These are phyloP conservation scores for Fusarium zealandicum DNA, from an alignment of 2,329 filamentous ascomycete species.

Conservation along the genomic window DNA sequence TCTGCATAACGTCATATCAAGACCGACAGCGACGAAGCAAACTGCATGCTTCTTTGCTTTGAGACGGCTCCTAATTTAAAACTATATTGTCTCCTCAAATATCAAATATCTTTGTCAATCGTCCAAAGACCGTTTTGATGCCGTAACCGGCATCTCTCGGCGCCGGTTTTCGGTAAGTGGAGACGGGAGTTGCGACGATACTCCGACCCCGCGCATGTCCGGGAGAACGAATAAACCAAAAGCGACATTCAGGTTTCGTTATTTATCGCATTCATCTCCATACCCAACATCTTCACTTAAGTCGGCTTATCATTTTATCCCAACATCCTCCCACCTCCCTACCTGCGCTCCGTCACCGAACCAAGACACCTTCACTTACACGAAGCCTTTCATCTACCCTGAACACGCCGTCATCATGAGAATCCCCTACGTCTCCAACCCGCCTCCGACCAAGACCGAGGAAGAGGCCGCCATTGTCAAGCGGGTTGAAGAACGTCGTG, in stretches of 20 bases:
- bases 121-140: background rate
- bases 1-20: too few relatives aligned
- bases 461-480: constrained; percentile 65
- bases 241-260: constrained; percentile 10
- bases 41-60: too few relatives aligned
- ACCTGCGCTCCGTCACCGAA: background rate
- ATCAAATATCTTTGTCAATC: background rate
- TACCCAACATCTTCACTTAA: background rate
- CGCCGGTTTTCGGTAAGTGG: constrained; percentile 41
- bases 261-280: background rate
- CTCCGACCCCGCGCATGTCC: constrained; percentile 38
- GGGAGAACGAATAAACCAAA: constrained; percentile 43
- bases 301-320: too few relatives aligned
- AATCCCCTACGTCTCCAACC: constrained; percentile 68
- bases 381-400: constrained; percentile 13
- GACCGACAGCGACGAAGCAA: too few relatives aligned
- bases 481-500: constrained; percentile 70
- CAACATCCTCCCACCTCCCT: background rate
- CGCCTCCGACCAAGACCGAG: constrained; percentile 52
- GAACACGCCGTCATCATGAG: constrained; percentile 59
- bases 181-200: constrained; percentile 37
- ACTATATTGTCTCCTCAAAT: too few relatives aligned
- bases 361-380: constrained; percentile 12
- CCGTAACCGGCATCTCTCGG: constrained; percentile 27
- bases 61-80: too few relatives aligned